These are phyloP conservation scores for Nitzschia sp. DNA, from an alignment of 108 stramenopile species.

Conservation along the genomic window DNA sequence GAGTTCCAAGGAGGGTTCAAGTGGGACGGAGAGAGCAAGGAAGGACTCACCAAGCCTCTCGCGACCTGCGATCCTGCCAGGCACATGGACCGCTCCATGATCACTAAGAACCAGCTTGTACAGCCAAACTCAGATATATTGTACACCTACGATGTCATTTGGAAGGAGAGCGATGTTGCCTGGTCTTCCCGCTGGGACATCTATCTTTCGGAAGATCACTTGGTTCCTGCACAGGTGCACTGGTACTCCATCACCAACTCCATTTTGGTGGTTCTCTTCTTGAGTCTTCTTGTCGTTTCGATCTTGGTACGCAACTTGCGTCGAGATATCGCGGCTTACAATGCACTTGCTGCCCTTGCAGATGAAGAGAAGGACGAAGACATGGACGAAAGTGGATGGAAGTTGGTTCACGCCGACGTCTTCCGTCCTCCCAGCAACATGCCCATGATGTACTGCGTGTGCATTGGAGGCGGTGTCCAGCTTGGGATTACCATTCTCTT, in stretches of 20 bases:
- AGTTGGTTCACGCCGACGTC: conserved; percentile 99
- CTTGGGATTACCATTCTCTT: conserved; percentile 61
- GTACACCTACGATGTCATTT: conserved; percentile 98
- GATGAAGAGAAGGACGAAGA: conserved; percentile 94
- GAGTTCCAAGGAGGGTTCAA: conserved; percentile 66
- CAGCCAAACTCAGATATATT: conserved; percentile 67
- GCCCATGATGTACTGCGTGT: conserved; percentile 97
- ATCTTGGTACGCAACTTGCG: conserved; percentile 95
- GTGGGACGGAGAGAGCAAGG: conserved; percentile 70
- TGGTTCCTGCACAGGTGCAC: conserved; percentile 95
- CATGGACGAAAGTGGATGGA: conserved; percentile 94
- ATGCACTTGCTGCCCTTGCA: conserved; percentile 81
- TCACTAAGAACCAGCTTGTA: conserved; percentile 56
- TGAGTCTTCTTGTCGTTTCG: conserved; percentile 91
- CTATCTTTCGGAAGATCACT: conserved; percentile 90
- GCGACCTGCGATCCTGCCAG: conserved; percentile 51
- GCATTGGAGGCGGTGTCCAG: conserved; percentile 93
- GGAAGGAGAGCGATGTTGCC: conserved; percentile 83
- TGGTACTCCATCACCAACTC: conserved; percentile 97
- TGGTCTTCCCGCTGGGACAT: conserved; percentile 99
- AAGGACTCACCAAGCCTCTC: conserved; percentile 68
- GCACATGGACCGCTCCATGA: conserved; percentile 42
- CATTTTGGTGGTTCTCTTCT: conserved; percentile 93
- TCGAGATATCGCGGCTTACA: conserved; percentile 96
- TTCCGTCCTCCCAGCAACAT: conserved; percentile 93